Evolutionary conservation across 2,329 filamentous ascomycete species (phyloP), one percentile per base, ranked within the genome.

Genomic region (Chaetomium sp.): DNA sequence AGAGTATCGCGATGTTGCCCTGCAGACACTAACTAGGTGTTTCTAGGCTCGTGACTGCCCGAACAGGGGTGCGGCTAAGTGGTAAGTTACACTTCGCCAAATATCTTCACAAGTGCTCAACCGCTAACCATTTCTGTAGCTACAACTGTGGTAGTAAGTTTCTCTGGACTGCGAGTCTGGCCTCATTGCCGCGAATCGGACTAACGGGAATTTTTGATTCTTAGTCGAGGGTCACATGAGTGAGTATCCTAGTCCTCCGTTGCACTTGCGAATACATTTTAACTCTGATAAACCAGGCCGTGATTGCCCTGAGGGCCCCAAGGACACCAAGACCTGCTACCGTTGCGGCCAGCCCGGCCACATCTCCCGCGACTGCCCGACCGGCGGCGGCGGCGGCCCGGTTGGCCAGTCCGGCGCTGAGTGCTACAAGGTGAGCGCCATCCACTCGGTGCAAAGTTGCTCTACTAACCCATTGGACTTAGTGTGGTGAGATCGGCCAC

Each of bases 401-500:
- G 80, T 81, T 65, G 81, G 78, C 70, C 78, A 77, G 71, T 77
- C 80, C 69, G 77, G 80, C 63, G 84, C 90, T 72, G 90, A 96
- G 81, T 97, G 93, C 88, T 97, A 97, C 88, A 97, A 97, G 83
- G 84, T 81, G 73, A 61, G 76, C 55, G 35, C 38, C 21, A 19
- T 4, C 10, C 38, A n/a, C 50, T n/a, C 29, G 12, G 2, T 35
- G 1, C 16, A 21, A 31, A 12, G 6, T 9, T 13, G 4, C 10
- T 4, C 57, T 64, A 33, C 50, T 64, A 51, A 72, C 54, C 4
- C 21, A 51, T 19, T 2, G 31, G 50, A 63, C 29, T 0, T 64
- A 88, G 90, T 99, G 95, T 81, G 93, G 93, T 69, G 91, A 97
- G 83, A 85, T 93, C 71, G 95, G 95, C 67, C 95, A 98, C 85